A percentile compares a stretch with the other conserved stretches of the same genome.
phyloP scores from a whole-genome alignment of 1,139 yeast species.

The Yamadazyma atmosphaerica region DNA sequence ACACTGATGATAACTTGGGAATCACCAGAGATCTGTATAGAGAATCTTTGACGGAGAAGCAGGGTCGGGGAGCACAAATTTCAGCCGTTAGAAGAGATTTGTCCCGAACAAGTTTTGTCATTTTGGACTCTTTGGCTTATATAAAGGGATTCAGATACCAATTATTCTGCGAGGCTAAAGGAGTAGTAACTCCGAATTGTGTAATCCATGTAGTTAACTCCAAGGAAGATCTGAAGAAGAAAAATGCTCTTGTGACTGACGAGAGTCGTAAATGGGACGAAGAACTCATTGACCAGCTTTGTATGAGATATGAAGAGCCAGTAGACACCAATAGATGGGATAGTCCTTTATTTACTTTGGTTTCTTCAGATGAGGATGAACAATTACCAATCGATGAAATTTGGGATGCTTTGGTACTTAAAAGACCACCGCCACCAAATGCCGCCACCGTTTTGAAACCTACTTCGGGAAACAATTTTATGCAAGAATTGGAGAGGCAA shows the following conservation, averaged over 20 bases:
- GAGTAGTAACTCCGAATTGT: conserved; percentile 78
- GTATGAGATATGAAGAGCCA: conserved; percentile 93
- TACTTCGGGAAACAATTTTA: conserved; percentile 68
- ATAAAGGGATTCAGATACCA: conserved; percentile 97
- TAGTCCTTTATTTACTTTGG: conserved; percentile 78
- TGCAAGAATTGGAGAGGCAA: conserved; percentile 74
- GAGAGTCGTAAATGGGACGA: conserved; percentile 58
- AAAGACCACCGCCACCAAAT: conserved; percentile 69
- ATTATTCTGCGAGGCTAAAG: conserved; percentile 89
- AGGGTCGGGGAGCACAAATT: conserved; percentile 80
- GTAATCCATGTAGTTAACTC: conserved; percentile 79
- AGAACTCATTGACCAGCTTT: conserved; percentile 64
- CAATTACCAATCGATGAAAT: conserved; percentile 63
- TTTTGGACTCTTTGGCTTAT: conserved; percentile 82
- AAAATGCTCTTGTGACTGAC: conserved; percentile 44
- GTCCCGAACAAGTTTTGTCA: conserved; percentile 66
- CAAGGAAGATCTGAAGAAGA: conserved; percentile 55
- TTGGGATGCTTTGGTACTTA: conserved; percentile 68
- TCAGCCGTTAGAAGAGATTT: conserved; percentile 86
- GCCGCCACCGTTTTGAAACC: conserved; percentile 76
- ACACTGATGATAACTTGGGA: conserved; percentile 77
- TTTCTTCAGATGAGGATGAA: conserved; percentile 48
- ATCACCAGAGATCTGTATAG: conserved; percentile 66
- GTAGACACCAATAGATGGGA: conserved; percentile 89
- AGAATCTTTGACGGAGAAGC: conserved; percentile 73